Conservation (phyloP, 148 eudicot species). For the Agrostemma githago region DNA sequence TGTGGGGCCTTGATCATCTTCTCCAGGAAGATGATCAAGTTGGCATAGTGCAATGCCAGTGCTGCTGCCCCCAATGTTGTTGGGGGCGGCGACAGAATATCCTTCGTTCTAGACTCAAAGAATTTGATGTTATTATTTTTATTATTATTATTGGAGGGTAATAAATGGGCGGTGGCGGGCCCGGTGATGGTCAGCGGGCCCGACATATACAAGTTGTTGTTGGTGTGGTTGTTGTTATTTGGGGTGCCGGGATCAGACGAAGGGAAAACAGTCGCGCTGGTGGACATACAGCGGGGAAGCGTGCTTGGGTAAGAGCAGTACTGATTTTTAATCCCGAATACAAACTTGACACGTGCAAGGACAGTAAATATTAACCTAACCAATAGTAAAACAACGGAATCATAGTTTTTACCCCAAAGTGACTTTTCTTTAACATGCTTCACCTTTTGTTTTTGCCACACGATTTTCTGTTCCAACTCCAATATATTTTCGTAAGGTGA, state of each 20-base stretch:
- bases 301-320: conserved; percentile 26
- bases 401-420: conserved; percentile 61
- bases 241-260: conserved; percentile 20
- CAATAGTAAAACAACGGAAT: conserved; percentile 42
- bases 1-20: conserved; percentile 88
- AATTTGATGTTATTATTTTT: conserved; percentile 28
- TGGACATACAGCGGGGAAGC: conserved; percentile 65
- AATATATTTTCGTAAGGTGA: conserved; percentile 26
- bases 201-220: not conserved
- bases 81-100: conserved; percentile 38
- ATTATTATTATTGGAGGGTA: not conserved
- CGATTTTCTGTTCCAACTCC: conserved; percentile 57
- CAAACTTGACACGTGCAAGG: conserved; percentile 65
- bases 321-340: conserved; percentile 49
- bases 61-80: conserved; percentile 71
- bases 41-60: conserved; percentile 74
- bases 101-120: conserved; percentile 49
- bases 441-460: conserved; percentile 63
- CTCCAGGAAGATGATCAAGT: conserved; percentile 73
- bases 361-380: conserved; percentile 56
- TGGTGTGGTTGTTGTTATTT: not conserved
- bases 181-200: conserved; percentile 18
- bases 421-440: conserved; percentile 62
- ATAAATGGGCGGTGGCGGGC: not conserved
- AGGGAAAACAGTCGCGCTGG: conserved; percentile 74